Evolutionary conservation across 495 filamentous ascomycete species (phyloP), one percentile per base, ranked within the genome.

Genomic region (Podospora anserina): DNA sequence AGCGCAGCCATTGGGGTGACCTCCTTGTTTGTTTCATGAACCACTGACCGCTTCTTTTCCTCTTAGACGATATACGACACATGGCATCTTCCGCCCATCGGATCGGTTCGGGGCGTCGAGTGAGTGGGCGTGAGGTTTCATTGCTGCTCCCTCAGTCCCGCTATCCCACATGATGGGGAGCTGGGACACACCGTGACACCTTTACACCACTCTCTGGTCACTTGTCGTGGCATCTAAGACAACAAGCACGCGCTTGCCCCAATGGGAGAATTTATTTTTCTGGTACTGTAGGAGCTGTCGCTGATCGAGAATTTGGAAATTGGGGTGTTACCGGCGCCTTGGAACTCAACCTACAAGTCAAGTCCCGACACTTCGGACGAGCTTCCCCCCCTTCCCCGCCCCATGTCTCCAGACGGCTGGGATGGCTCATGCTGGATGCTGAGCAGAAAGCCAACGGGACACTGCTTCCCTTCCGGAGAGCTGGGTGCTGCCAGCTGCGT

Each of bases 311-410:
- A 16, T 2, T 49, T 49, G 39, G 39, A 11, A 61, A 34, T 61
- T n/a, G n/a, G n/a, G 58, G 27, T 13, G 44, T 13, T 71, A 63
- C 69, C 69, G 66, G 66, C 61, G 49, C 49, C 19, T 59, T 63
- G 66, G 66, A 54, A 63, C 67, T 57, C 66, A 30, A 66, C 30
- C 64, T 30, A 32, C 23, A 65, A 56, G 9, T 49, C 54, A 32
- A 32, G 63, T 63, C 69, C 69, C 69, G 56, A 53, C 63, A 58
- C 63, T 71, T 26, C 68, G 69, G 69, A 53, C 55, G 60, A 49
- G 63, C 57, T 68, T 19, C 65, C 62, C 63, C 49, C 57, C 63
- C 53, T 53, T 58, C 26, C 65, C 53, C 19, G 27, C 54, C 56
- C 69, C 61, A 56, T 30, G 15, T 61, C 59, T 28, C 59, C 59